These are phyloP conservation scores for Quercus lobata DNA, from an alignment of 331 rosid species.

Conservation along the genomic window DNA sequence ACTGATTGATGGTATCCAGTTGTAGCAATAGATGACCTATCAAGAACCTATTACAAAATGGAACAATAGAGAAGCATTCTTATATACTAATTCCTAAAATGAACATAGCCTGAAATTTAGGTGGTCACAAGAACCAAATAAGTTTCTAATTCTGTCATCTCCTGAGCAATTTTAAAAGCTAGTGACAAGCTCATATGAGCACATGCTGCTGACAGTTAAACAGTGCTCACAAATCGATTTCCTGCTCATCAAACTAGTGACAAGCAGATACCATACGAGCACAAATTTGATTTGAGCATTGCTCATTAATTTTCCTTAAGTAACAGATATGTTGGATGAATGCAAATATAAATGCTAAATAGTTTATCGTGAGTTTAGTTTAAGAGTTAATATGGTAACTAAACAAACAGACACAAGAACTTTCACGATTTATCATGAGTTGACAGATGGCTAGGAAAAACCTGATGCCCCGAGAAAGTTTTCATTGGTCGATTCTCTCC, in stretches of 20 bases:
- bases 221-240: no score
- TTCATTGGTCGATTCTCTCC: constrained; percentile 70
- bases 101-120: neutral
- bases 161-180: neutral
- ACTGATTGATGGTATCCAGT: neutral
- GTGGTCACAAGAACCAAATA: neutral
- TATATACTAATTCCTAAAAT: neutral
- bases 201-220: neutral
- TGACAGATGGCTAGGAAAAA: constrained; percentile 18
- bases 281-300: neutral
- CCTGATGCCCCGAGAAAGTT: constrained; percentile 80
- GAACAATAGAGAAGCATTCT: neutral
- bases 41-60: neutral
- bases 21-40: neutral
- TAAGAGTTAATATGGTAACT: neutral
- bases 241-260: no score
- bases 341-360: neutral
- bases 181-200: neutral
- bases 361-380: neutral
- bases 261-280: no score
- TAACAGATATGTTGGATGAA: neutral
- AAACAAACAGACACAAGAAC: neutral
- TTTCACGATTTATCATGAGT: neutral
- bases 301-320: neutral
- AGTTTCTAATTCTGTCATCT: neutral